Evolutionary conservation across 345 rosid species (phyloP).

Genomic region (Garcia nutans): DNA sequence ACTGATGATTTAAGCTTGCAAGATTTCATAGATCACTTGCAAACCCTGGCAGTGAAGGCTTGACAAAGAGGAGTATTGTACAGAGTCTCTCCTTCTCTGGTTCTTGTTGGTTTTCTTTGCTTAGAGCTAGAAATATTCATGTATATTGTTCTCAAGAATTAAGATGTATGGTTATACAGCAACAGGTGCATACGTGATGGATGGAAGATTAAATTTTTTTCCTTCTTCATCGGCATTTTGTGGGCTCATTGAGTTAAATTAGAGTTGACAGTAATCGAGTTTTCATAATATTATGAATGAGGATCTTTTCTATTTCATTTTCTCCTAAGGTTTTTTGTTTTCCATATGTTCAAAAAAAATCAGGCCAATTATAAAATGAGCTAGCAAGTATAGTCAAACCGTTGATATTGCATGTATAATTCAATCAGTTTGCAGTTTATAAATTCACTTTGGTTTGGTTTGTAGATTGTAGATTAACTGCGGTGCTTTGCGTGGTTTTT

Average conservation of each 20-base stretch:
- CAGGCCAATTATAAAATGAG: too few relatives aligned
- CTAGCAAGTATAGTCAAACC: too few relatives aligned
- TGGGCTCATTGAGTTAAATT: not conserved
- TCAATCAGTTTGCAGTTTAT: too few relatives aligned
- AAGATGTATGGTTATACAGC: not conserved
- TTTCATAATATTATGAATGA: not conserved
- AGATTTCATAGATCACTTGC: constrained; percentile 79
- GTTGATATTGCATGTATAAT: too few relatives aligned
- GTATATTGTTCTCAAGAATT: not conserved
- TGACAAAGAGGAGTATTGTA: constrained; percentile 14
- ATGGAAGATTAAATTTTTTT: not conserved
- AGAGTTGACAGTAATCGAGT: not conserved
- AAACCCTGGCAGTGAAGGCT: constrained; percentile 70
- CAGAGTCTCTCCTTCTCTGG: not conserved
- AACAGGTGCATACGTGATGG: not conserved
- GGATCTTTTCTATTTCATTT: not conserved
- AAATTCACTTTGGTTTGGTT: too few relatives aligned
- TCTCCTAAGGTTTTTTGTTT: too few relatives aligned
- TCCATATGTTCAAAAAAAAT: too few relatives aligned
- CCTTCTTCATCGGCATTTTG: too few relatives aligned
- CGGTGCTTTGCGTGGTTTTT: too few relatives aligned
- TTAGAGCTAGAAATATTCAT: not conserved
- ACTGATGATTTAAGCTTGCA: constrained; percentile 92
- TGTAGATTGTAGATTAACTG: too few relatives aligned
- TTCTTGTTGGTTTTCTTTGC: not conserved